Conservation (phyloP, 306 rosid species). For the Vachellia pachyceras region DNA sequence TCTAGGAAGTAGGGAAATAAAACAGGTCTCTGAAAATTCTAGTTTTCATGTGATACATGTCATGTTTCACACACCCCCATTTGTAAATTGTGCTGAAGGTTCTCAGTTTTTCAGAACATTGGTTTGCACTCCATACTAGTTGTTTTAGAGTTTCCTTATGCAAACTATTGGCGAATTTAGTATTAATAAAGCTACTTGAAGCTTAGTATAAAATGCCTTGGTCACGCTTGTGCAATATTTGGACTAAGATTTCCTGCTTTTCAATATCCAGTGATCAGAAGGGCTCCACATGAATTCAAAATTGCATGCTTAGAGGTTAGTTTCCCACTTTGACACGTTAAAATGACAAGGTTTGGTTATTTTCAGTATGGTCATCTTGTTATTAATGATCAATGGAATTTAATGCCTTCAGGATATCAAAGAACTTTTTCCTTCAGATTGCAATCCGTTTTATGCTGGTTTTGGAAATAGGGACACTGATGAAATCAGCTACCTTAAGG, state of each 20-base stretch:
- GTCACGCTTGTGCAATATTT: constrained; percentile 11
- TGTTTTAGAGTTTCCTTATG: background rate
- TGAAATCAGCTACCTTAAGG: constrained; percentile 89
- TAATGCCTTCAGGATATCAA: constrained; percentile 67
- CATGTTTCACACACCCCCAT: background rate
- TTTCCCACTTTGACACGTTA: constrained; percentile 32
- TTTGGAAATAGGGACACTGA: constrained; percentile 96
- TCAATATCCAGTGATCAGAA: constrained; percentile 73
- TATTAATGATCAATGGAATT: constrained; percentile 29
- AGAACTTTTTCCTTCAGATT: constrained; percentile 85
- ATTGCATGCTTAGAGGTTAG: constrained; percentile 92
- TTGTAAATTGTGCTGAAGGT: background rate
- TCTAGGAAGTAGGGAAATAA: background rate
- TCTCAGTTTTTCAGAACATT: background rate
- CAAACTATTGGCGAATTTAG: background rate
- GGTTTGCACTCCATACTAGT: background rate
- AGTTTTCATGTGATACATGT: background rate
- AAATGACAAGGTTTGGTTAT: constrained; percentile 21
- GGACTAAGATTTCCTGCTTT: constrained; percentile 34
- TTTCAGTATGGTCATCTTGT: constrained; percentile 28
- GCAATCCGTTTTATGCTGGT: constrained; percentile 97
- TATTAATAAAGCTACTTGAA: background rate
- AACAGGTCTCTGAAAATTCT: background rate
- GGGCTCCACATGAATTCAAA: constrained; percentile 99
- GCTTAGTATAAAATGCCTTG: constrained; percentile 2